Conservation (phyloP, 305 asterid genomes). For the Rubia occidens region DNA sequence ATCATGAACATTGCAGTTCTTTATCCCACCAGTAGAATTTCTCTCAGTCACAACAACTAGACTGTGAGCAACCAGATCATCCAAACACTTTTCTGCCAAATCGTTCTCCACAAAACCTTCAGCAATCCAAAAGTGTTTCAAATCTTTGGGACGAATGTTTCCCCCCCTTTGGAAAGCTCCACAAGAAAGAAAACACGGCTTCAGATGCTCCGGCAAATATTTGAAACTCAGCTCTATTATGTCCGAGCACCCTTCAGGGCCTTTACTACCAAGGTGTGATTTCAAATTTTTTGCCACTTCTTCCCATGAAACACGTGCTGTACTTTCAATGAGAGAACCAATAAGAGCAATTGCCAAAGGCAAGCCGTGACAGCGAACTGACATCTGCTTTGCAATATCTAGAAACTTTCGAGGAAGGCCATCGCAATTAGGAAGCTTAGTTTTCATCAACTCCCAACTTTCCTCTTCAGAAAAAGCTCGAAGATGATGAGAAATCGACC, state of each 20-base stretch:
- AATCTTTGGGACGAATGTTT: background rate
- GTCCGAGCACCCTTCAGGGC: background rate
- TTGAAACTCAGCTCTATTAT: constrained; percentile 15
- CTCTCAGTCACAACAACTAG: background rate
- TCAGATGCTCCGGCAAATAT: constrained; percentile 8
- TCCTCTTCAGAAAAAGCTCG: background rate
- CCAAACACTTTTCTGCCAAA: constrained; percentile 6
- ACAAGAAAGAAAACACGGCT: constrained; percentile 14
- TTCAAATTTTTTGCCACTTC: background rate
- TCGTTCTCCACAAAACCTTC: constrained; percentile 17
- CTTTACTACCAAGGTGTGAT: background rate
- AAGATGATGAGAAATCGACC: background rate
- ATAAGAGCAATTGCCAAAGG: constrained; percentile 10
- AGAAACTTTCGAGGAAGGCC: background rate
- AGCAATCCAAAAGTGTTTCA: constrained; percentile 13
- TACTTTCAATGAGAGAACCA: constrained; percentile 1
- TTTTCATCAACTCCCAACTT: constrained; percentile 10
- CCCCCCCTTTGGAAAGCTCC: constrained; percentile 5
- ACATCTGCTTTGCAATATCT: background rate
- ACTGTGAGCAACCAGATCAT: constrained; percentile 3
- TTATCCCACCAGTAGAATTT: background rate
- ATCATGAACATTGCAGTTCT: constrained; percentile 6
- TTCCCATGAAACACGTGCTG: background rate
- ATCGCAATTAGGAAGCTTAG: background rate
- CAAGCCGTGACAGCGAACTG: constrained; percentile 11